Evolutionary conservation across 345 rosid genomes (phyloP).

Genomic region (Odontarrhena argentea): DNA sequence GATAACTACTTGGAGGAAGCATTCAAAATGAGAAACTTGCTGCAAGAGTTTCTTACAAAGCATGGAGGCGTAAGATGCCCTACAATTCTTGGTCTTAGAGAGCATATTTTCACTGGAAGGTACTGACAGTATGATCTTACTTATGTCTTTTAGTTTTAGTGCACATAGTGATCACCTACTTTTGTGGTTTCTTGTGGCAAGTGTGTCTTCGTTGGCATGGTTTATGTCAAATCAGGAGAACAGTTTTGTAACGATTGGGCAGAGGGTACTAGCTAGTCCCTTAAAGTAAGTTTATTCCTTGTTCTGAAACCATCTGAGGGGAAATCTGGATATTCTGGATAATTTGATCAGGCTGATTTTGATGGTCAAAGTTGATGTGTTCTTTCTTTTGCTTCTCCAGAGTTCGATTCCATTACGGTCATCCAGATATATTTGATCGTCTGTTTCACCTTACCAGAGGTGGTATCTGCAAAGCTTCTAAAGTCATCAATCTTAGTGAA

Average conservation of each 20-base stretch:
- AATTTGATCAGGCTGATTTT: neutral
- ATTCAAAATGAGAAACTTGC: conserved; percentile 80
- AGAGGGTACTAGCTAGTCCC: conserved; percentile 78
- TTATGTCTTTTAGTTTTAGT: conserved; percentile 11
- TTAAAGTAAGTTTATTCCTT: conserved; percentile 50
- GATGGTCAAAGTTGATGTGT: conserved; percentile 20
- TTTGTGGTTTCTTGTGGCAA: conserved; percentile 43
- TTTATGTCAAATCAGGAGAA: conserved; percentile 90
- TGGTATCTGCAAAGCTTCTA: conserved; percentile 90
- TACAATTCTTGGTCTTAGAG: conserved; percentile 75
- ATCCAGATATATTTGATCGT: conserved; percentile 92
- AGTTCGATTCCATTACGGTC: conserved; percentile 94
- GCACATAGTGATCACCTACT: conserved; percentile 22
- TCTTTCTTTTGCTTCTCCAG: conserved; percentile 43
- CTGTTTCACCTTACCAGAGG: conserved; percentile 90
- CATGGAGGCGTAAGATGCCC: conserved; percentile 77
- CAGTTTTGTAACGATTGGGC: conserved; percentile 83
- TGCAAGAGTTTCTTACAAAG: conserved; percentile 71
- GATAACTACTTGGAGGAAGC: conserved; percentile 91
- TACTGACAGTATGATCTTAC: conserved; percentile 28
- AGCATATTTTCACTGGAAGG: conserved; percentile 93
- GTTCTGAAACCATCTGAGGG: conserved; percentile 11
- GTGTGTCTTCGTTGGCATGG: conserved; percentile 92
- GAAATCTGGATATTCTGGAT: neutral
- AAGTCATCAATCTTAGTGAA: conserved; percentile 83